These are phyloP conservation scores for Parmelia sp. DNA, from an alignment of 495 filamentous ascomycete species.

Conservation along the genomic window DNA sequence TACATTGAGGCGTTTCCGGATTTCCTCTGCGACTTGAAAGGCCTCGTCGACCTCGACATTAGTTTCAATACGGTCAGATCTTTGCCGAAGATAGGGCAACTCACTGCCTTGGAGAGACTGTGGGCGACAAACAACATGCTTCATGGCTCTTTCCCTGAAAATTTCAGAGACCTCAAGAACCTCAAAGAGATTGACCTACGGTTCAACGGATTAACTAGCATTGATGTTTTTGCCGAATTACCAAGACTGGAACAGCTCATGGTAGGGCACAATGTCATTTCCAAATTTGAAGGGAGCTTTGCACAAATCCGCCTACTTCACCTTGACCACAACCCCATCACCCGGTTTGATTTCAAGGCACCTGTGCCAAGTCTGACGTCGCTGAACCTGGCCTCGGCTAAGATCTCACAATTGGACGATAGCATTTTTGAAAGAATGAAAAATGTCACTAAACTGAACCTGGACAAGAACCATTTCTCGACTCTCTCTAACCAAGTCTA, in stretches of 20 bases:
- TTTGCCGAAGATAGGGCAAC: constrained; percentile 70
- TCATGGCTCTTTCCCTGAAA: constrained; percentile 61
- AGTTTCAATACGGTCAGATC: constrained; percentile 86
- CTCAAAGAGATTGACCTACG: constrained; percentile 89
- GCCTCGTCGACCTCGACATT: constrained; percentile 87
- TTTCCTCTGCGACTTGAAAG: constrained; percentile 74
- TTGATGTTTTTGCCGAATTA: constrained; percentile 74
- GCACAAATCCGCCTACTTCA: constrained; percentile 73
- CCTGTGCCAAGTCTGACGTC: constrained; percentile 74
- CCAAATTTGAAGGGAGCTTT: constrained; percentile 79
- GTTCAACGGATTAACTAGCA: constrained; percentile 79
- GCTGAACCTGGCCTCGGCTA: constrained; percentile 80
- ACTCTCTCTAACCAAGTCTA: constrained; percentile 79
- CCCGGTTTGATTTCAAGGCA: constrained; percentile 75
- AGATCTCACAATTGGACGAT: constrained; percentile 78
- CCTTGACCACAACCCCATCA: constrained; percentile 88
- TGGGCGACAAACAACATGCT: constrained; percentile 94
- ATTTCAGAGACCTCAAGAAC: constrained; percentile 62
- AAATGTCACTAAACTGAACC: constrained; percentile 74
- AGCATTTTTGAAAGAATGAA: constrained; percentile 80
- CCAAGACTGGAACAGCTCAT: constrained; percentile 81
- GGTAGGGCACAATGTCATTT: constrained; percentile 85
- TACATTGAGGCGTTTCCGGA: constrained; percentile 76
- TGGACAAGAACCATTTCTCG: constrained; percentile 94
- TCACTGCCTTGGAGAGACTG: constrained; percentile 75